Conservation (phyloP, 495 filamentous ascomycete genomes). For the Aspergillus steynii region DNA sequence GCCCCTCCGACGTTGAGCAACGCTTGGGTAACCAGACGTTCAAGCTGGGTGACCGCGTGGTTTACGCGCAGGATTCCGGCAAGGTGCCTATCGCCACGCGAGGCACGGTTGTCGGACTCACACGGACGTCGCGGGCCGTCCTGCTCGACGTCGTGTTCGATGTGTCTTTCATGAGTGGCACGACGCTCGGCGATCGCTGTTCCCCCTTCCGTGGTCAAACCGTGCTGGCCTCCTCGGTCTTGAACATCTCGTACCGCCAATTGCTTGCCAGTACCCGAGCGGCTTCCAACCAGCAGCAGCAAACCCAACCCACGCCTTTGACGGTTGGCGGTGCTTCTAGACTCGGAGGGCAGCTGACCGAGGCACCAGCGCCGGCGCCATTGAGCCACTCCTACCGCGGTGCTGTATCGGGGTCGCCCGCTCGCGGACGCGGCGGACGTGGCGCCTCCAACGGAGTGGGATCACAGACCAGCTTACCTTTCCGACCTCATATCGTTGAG, state of each 20-base stretch:
- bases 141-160: constrained; percentile 94
- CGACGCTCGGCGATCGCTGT: constrained; percentile 82
- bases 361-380: constrained; percentile 67
- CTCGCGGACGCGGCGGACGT: constrained; percentile 34
- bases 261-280: constrained; percentile 74
- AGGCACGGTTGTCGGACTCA: constrained; percentile 91
- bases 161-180: constrained; percentile 92
- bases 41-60: constrained; percentile 81
- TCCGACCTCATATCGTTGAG: constrained; percentile 37
- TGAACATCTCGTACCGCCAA: constrained; percentile 84
- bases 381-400: constrained; percentile 72
- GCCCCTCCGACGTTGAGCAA: constrained; percentile 89
- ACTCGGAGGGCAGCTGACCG: constrained; percentile 60
- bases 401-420: constrained; percentile 52
- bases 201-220: constrained; percentile 96
- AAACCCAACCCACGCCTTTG: constrained; percentile 51
- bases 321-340: constrained; percentile 57
- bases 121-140: constrained; percentile 73
- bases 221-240: constrained; percentile 75
- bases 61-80: constrained; percentile 90
- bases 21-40: constrained; percentile 84
- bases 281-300: constrained; percentile 58
- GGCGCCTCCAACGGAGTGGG: constrained; percentile 45
- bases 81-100: constrained; percentile 91
- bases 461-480: constrained; percentile 30